A percentile compares a stretch with the other conserved stretches of the same genome.
phyloP scores from a whole-genome alignment of 495 filamentous ascomycete genomes.

The Neurospora sp. region DNA sequence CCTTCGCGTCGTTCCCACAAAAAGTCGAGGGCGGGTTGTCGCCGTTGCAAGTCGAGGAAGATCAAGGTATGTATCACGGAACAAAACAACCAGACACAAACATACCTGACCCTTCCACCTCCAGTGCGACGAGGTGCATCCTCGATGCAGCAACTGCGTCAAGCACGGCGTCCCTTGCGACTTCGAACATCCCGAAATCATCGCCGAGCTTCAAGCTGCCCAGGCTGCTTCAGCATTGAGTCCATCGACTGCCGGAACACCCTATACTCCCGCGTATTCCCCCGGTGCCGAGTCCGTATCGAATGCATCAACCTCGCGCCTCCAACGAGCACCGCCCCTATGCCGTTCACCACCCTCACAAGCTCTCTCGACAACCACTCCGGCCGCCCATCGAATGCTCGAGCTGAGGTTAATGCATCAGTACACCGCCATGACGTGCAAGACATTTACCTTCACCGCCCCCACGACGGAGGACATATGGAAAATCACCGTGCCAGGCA shows the following conservation, averaged over 20 bases:
- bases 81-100: background rate
- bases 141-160: conserved; percentile 49
- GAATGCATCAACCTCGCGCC: conserved; percentile 20
- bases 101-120: background rate
- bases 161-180: conserved; percentile 56
- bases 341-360: conserved; percentile 28
- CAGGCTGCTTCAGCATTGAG: conserved; percentile 7
- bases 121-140: conserved; percentile 55
- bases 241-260: conserved; percentile 11
- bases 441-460: conserved; percentile 39
- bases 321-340: conserved; percentile 26
- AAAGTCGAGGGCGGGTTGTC: conserved; percentile 51
- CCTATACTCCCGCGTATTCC: conserved; percentile 19
- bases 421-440: conserved; percentile 42
- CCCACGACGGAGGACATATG: conserved; percentile 41
- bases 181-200: conserved; percentile 40
- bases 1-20: conserved; percentile 52
- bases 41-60: conserved; percentile 51
- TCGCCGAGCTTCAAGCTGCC: conserved; percentile 22
- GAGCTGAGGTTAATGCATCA: conserved; percentile 46
- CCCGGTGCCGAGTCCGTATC: conserved; percentile 14
- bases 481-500: conserved; percentile 42
- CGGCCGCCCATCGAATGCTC: conserved; percentile 33
- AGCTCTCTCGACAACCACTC: conserved; percentile 23
- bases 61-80: conserved; percentile 41